Evolutionary conservation across 257 asterid genomes (phyloP), one percentile per base, ranked within the genome.

Genomic region (Parsonsia alboflavescens): DNA sequence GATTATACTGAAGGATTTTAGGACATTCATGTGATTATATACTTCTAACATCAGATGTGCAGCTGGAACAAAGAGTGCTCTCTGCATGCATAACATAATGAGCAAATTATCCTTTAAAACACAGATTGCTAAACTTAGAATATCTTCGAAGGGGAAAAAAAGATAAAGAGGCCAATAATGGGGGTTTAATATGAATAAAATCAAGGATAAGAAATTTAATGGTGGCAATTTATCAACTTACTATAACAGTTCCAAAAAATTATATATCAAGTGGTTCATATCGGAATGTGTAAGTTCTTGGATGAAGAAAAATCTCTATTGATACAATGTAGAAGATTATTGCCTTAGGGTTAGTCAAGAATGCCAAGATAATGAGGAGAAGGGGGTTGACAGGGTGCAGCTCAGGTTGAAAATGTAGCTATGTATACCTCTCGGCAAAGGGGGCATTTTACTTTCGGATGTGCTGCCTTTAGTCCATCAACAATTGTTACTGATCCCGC

Each of bases 401-500:
- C 50, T 52, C 42, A 21, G 26, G 15, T 39, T 9, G 15, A 61
- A 49, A 46, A 41, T 0, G 0, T 30, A n/a, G n/a, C 30, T 17
- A 24, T 1, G 12, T 41, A 16, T 84, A 89, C 99, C 96, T 90
- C 96, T 68, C 99, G 93, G 83, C 99, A 94, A 52, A 94, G 86
- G 19, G 99, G 96, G 74, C 97, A 94, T 76, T 88, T 94, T 76
- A 78, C 81, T 24, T 78, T 73, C 22, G 70, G 75, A 68, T 45
- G 68, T 72, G 93, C 95, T 57, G 86, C 88, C 78, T 82, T 75
- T 12, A 94, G 83, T 41, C 97, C 96, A 50, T 94, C 97, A n/a
- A 94, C 91, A 46, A 89, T 65, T 82, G 87, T 90, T 80, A 94
- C 99, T 62, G 97, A 92, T 75, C 89, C 95, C 68, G 97, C 88